Percentiles rank a stretch among this genome's conserved stretches.
These are phyloP conservation scores for Raphanus raphanistrum DNA, from an alignment of 345 rosid genomes.

Conservation along the genomic window DNA sequence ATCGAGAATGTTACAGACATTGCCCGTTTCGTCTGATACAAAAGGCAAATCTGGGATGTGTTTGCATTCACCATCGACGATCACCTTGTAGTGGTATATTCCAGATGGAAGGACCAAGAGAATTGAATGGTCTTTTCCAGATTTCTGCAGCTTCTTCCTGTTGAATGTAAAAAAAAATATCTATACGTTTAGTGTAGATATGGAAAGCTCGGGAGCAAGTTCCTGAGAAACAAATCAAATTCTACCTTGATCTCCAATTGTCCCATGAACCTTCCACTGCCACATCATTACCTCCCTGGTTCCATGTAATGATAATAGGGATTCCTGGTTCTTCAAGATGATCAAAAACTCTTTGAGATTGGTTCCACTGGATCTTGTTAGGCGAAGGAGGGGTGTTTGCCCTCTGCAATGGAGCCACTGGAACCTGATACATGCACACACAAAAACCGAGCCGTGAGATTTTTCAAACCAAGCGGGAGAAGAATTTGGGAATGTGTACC, in stretches of 20 bases:
- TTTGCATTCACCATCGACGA: conserved; percentile 87
- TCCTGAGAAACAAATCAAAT: neutral
- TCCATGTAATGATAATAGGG: conserved; percentile 84
- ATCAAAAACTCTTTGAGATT: conserved; percentile 48
- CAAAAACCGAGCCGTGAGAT: conserved; percentile 7
- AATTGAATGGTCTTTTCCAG: conserved; percentile 79
- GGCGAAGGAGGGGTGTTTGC: conserved; percentile 45
- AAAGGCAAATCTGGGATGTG: conserved; percentile 77
- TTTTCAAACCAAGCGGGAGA: conserved; percentile 6
- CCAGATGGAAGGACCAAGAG: conserved; percentile 80
- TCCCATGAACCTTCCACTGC: conserved; percentile 96
- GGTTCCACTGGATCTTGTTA: conserved; percentile 53
- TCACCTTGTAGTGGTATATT: conserved; percentile 78
- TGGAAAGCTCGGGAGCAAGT: neutral
- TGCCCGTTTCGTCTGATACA: conserved; percentile 65
- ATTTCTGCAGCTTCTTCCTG: conserved; percentile 78
- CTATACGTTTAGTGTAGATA: neutral
- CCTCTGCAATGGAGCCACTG: conserved; percentile 64
- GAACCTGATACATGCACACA: conserved; percentile 50
- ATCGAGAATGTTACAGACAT: conserved; percentile 75
- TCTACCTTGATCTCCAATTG: conserved; percentile 74
- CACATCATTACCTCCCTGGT: conserved; percentile 82
- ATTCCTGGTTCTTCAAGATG: conserved; percentile 58
- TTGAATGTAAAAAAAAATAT: neutral
- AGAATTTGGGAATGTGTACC: conserved; percentile 14